Percentiles rank a stretch among this genome's conserved stretches.
phyloP scores from a whole-genome alignment of 257 asterid genomes.

The Nicotiana obtusifolia region DNA sequence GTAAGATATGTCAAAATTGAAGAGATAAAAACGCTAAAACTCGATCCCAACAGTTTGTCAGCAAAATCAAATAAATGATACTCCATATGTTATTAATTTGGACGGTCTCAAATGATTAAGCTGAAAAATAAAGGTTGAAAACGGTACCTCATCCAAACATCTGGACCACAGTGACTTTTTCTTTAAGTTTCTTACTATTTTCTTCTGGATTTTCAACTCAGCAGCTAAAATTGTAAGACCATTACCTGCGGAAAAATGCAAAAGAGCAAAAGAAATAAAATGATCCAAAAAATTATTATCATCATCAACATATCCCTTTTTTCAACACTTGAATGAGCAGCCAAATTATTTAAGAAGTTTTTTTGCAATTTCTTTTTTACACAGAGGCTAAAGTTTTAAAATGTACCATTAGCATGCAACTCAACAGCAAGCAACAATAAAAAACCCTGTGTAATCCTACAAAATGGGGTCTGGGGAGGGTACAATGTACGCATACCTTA shows the following conservation, averaged over 20 bases:
- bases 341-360: neutral
- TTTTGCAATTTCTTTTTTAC: too few species aligned
- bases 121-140: neutral
- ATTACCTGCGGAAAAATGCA: conserved; percentile 40
- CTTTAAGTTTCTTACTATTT: conserved; percentile 52
- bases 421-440: too few species aligned
- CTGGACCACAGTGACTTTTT: conserved; percentile 73
- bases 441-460: too few species aligned
- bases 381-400: too few species aligned
- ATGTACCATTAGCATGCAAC: too few species aligned
- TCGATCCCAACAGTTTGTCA: too few species aligned
- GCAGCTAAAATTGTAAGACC: conserved; percentile 35
- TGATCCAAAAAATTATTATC: neutral
- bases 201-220: conserved; percentile 55
- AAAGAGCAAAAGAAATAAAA: conserved; percentile 11
- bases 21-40: too few species aligned
- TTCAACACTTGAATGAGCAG: too few species aligned
- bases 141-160: conserved; percentile 72
- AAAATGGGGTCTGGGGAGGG: too few species aligned
- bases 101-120: neutral
- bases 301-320: neutral
- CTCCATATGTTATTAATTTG: neutral
- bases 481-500: too few species aligned
- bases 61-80: too few species aligned
- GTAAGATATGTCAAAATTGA: neutral